These are phyloP conservation scores for Hemisphaericaspora subhashii DNA, from an alignment of 1,139 yeast species.

Conservation along the genomic window DNA sequence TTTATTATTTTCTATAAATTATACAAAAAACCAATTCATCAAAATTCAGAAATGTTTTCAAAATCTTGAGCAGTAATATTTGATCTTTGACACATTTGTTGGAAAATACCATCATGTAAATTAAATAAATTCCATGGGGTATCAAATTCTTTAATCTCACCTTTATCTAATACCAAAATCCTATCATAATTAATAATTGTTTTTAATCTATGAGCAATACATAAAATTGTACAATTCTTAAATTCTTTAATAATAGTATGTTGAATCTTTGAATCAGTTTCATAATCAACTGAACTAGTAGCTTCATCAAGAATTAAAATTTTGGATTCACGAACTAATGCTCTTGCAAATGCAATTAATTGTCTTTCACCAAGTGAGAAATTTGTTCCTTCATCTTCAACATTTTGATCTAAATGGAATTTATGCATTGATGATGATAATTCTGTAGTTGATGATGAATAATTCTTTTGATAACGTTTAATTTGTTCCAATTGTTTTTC, in stretches of 20 bases:
- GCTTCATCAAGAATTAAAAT: conserved; percentile 44
- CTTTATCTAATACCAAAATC: conserved; percentile 45
- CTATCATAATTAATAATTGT: conserved; percentile 40
- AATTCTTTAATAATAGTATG: conserved; percentile 35
- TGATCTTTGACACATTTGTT: conserved; percentile 62
- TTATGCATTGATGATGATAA: conserved; percentile 25
- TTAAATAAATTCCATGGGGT: conserved; percentile 40
- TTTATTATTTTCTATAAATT: no score
- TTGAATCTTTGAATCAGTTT: conserved; percentile 44
- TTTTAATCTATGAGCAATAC: conserved; percentile 44
- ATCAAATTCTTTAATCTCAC: conserved; percentile 61
- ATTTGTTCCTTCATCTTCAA: conserved; percentile 41
- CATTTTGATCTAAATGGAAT: conserved; percentile 39
- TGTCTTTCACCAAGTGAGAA: conserved; percentile 45
- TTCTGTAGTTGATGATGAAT: conserved; percentile 9
- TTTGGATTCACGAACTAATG: conserved; percentile 38
- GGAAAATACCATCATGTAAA: conserved; percentile 28
- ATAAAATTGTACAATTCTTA: conserved; percentile 37
- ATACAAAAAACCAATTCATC: background rate
- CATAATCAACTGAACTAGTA: conserved; percentile 44
- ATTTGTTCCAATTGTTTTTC: conserved; percentile 23
- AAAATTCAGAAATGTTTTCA: conserved; percentile 1
- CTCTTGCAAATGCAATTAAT: conserved; percentile 43
- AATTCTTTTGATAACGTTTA: conserved; percentile 15
- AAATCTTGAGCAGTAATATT: conserved; percentile 39